Percentiles rank a stretch among this genome's conserved stretches.
phyloP scores from a whole-genome alignment of 768 basidiomycete species.

The Suillus spraguei region DNA sequence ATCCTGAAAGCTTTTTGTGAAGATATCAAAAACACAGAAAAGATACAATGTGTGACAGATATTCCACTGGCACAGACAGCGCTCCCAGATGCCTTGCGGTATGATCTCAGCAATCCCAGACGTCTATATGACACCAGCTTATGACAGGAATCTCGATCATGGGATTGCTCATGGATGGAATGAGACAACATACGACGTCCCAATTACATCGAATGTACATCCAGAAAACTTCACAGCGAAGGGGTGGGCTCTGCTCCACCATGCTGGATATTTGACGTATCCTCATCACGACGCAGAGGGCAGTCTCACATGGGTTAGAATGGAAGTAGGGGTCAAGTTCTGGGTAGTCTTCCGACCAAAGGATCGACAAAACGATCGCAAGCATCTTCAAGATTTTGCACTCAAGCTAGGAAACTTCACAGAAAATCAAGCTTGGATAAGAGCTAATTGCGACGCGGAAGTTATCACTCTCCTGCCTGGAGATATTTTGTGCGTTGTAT shows the following conservation, averaged over 20 bases:
- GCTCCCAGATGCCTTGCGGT: neutral
- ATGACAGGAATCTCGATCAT: neutral
- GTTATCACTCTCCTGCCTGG: neutral
- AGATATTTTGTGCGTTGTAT: neutral
- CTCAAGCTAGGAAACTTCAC: neutral
- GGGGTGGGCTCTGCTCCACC: conserved; percentile 13
- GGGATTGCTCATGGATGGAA: neutral
- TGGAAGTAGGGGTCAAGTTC: neutral
- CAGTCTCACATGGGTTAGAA: neutral
- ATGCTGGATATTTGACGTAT: conserved; percentile 15
- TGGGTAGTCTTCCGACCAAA: neutral
- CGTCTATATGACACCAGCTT: too few relatives aligned
- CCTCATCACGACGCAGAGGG: conserved; percentile 15
- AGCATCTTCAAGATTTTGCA: neutral
- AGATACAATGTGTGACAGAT: neutral
- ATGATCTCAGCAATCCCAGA: rapidly evolving
- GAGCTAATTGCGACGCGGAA: neutral
- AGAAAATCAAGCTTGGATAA: neutral
- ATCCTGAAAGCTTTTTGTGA: neutral
- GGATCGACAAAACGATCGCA: neutral
- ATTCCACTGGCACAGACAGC: neutral
- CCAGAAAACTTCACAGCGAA: neutral
- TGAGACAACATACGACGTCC: too few relatives aligned
- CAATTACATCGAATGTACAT: neutral
- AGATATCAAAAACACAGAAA: neutral